Conservation (phyloP, 345 rosid species). For the Salix koriyanagi region DNA sequence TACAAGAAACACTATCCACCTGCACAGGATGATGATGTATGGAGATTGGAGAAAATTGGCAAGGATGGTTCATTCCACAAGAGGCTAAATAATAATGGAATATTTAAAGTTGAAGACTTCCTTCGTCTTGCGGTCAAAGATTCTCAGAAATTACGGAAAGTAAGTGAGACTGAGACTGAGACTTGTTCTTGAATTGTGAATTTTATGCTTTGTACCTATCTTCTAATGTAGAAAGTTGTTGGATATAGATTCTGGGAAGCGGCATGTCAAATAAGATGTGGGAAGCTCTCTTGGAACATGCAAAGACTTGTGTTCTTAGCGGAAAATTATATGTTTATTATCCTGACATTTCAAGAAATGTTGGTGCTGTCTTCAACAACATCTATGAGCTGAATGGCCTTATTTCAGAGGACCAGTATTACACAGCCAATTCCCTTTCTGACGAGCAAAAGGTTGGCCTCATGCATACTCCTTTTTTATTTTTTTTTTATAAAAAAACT, state of each 20-base stretch:
- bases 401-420: slow-evolving; percentile 79
- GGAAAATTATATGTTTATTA: slow-evolving; percentile 82
- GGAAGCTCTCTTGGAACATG: slow-evolving; percentile 93
- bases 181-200: slow-evolving; percentile 17
- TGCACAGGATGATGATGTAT: slow-evolving; percentile 71
- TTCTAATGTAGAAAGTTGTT: slow-evolving; percentile 23
- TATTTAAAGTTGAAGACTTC: slow-evolving; percentile 73
- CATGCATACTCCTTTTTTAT: background rate
- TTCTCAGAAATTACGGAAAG: slow-evolving; percentile 62
- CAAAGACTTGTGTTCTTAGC: slow-evolving; percentile 85
- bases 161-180: slow-evolving; percentile 39
- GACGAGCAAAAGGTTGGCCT: slow-evolving; percentile 80
- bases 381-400: slow-evolving; percentile 82
- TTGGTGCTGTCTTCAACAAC: slow-evolving; percentile 79
- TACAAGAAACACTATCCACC: slow-evolving; percentile 99
- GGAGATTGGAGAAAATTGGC: slow-evolving; percentile 99
- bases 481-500: background rate
- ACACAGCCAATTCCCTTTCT: slow-evolving; percentile 71
- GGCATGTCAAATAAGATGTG: slow-evolving; percentile 99
- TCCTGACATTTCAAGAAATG: slow-evolving; percentile 74
- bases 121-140: slow-evolving; percentile 72
- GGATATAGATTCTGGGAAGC: slow-evolving; percentile 80
- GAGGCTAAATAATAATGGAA: slow-evolving; percentile 48
- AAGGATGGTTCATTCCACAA: slow-evolving; percentile 99
- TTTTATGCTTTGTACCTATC: slow-evolving; percentile 1